phyloP scores from a whole-genome alignment of 2,329 filamentous ascomycete genomes.

The Aspergillus sp. region DNA sequence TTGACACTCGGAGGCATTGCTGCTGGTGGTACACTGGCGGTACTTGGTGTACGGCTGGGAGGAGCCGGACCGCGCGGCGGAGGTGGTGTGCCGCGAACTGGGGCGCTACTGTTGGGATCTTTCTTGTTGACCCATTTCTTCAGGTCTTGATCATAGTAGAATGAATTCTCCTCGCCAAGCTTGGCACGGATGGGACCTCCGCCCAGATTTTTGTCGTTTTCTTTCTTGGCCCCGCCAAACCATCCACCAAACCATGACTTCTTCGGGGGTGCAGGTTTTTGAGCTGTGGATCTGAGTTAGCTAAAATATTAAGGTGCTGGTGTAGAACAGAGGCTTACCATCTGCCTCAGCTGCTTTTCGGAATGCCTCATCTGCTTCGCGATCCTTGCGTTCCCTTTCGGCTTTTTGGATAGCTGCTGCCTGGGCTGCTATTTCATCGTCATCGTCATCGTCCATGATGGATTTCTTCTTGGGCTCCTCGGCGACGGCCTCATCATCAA shows the following conservation, averaged over 20 bases:
- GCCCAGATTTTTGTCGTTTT: slow-evolving; percentile 46
- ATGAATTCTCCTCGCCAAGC: slow-evolving; percentile 85
- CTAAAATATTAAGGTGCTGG: not conserved
- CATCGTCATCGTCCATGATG: slow-evolving; percentile 76
- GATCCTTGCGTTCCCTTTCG: slow-evolving; percentile 66
- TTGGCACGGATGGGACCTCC: slow-evolving; percentile 76
- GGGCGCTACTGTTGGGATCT: slow-evolving; percentile 59
- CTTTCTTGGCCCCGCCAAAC: slow-evolving; percentile 76
- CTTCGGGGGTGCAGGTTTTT: slow-evolving; percentile 35
- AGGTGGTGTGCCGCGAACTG: slow-evolving; percentile 65
- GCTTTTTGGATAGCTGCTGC: slow-evolving; percentile 51
- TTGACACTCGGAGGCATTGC: slow-evolving; percentile 16
- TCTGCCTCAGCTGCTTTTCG: slow-evolving; percentile 72
- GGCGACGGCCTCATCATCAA: slow-evolving; percentile 51
- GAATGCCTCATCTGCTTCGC: slow-evolving; percentile 80
- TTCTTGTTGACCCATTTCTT: slow-evolving; percentile 99
- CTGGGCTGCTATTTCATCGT: slow-evolving; percentile 57
- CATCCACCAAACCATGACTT: slow-evolving; percentile 51
- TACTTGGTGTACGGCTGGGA: slow-evolving; percentile 50
- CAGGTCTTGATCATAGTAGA: slow-evolving; percentile 91
- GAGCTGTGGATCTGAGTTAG: slow-evolving; percentile 22
- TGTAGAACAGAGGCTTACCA: slow-evolving; percentile 36
- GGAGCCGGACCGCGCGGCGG: slow-evolving; percentile 61
- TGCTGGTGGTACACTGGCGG: slow-evolving; percentile 48
- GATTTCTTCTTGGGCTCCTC: slow-evolving; percentile 67